Evolutionary conservation across 2,329 filamentous ascomycete species (phyloP).

Genomic region (Hypoxylon sp.): DNA sequence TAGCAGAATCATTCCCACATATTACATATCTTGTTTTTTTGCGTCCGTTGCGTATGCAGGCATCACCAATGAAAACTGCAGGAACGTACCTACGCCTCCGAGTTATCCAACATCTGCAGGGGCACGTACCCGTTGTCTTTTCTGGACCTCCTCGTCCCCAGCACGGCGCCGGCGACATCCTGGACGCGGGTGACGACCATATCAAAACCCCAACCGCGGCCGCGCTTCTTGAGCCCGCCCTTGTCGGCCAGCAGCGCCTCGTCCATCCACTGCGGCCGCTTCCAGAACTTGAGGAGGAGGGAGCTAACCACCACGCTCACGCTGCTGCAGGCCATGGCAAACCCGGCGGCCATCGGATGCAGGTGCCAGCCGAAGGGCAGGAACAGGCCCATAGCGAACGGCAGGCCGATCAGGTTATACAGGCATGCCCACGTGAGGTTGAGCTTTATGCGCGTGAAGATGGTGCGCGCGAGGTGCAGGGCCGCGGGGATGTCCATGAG

Average conservation of each 20-base stretch:
- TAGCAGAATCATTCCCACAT: background rate
- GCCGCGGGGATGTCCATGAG: conserved; percentile 93
- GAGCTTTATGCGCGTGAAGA: conserved; percentile 92
- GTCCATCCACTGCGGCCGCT: conserved; percentile 86
- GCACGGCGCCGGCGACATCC: conserved; percentile 55
- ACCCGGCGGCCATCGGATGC: conserved; percentile 93
- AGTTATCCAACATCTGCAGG: conserved; percentile 63
- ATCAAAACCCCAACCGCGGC: conserved; percentile 56
- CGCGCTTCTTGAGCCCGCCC: conserved; percentile 58
- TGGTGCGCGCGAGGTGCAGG: conserved; percentile 82
- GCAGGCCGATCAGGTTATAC: conserved; percentile 91
- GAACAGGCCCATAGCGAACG: conserved; percentile 97
- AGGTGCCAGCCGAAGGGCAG: conserved; percentile 87
- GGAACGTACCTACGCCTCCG: conserved; percentile 34
- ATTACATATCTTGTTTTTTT: too few species aligned
- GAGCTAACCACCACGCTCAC: conserved; percentile 90
- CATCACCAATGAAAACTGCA: background rate
- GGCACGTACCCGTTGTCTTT: conserved; percentile 70
- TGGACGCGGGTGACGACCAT: conserved; percentile 57
- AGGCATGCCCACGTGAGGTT: conserved; percentile 93
- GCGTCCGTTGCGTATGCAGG: too few species aligned
- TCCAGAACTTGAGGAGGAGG: conserved; percentile 88
- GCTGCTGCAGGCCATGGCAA: conserved; percentile 91
- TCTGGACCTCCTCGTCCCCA: conserved; percentile 48
- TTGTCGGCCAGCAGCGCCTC: conserved; percentile 72